Conservation (phyloP, 768 basidiomycete species). For the Lentinus tigrinus region DNA sequence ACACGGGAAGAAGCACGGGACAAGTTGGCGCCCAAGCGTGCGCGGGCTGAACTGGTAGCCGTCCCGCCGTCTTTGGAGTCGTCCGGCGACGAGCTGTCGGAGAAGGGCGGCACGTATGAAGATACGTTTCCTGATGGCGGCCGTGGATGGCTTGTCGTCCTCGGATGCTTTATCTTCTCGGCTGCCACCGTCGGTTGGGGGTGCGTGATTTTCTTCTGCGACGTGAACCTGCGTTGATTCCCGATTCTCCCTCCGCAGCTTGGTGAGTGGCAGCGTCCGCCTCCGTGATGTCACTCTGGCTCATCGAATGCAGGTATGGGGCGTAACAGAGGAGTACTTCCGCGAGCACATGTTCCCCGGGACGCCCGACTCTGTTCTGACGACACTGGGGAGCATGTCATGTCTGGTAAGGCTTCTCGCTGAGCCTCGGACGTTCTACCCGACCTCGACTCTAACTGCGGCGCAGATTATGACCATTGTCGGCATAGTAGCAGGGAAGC, state of each 20-base stretch:
- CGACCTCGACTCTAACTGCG: background rate
- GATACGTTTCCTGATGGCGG: slow-evolving; percentile 28
- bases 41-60: background rate
- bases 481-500: slow-evolving; percentile 31
- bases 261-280: background rate
- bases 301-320: slow-evolving; percentile 26
- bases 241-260: background rate
- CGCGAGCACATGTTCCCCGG: slow-evolving; percentile 25
- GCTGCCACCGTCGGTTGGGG: slow-evolving; percentile 26
- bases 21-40: background rate
- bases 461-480: slow-evolving; percentile 27
- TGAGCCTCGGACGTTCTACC: background rate
- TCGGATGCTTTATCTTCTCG: slow-evolving; percentile 31
- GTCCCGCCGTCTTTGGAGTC: background rate
- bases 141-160: slow-evolving; percentile 32
- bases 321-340: slow-evolving; percentile 33
- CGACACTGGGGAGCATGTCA: slow-evolving; percentile 27
- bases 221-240: background rate
- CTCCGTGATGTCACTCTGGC: background rate
- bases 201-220: slow-evolving; percentile 18
- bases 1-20: background rate
- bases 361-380: slow-evolving; percentile 14
- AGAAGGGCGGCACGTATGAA: background rate
- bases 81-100: background rate
- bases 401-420: slow-evolving; percentile 17